phyloP scores from a whole-genome alignment of 805 yeast species.

The Blastobotrys americana region DNA sequence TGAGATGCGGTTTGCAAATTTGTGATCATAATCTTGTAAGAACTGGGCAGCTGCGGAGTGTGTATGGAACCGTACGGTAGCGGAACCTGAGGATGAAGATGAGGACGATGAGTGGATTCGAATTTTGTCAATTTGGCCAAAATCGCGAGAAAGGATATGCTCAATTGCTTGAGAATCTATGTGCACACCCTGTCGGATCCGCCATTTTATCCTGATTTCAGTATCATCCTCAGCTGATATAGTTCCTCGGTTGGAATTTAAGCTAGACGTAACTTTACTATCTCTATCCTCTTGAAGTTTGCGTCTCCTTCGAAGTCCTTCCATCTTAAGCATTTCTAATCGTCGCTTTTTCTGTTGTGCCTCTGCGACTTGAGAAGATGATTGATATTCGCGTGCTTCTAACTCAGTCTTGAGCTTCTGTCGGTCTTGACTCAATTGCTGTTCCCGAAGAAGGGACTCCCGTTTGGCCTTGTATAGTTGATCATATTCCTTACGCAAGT shows the following conservation, averaged over 20 bases:
- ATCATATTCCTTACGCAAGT: conserved; percentile 18
- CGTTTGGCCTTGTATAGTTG: conserved; percentile 10
- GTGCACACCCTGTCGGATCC: neutral
- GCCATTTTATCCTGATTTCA: neutral
- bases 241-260: neutral
- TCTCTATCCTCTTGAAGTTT: conserved; percentile 8
- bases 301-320: conserved; percentile 12
- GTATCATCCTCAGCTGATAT: too few species aligned
- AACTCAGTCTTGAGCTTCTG: conserved; percentile 20
- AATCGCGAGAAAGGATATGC: neutral
- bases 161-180: neutral
- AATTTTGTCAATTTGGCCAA: neutral
- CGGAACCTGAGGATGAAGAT: too few species aligned
- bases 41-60: neutral
- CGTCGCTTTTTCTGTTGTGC: conserved; percentile 10
- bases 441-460: conserved; percentile 9
- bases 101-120: neutral
- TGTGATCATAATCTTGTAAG: neutral
- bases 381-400: conserved; percentile 19
- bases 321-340: conserved; percentile 16
- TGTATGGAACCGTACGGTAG: neutral
- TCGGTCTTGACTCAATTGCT: conserved; percentile 13
- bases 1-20: neutral
- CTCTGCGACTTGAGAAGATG: conserved; percentile 1
- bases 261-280: neutral